phyloP scores from a whole-genome alignment of 2,329 filamentous ascomycete species.

The Sphaerulina musiva region DNA sequence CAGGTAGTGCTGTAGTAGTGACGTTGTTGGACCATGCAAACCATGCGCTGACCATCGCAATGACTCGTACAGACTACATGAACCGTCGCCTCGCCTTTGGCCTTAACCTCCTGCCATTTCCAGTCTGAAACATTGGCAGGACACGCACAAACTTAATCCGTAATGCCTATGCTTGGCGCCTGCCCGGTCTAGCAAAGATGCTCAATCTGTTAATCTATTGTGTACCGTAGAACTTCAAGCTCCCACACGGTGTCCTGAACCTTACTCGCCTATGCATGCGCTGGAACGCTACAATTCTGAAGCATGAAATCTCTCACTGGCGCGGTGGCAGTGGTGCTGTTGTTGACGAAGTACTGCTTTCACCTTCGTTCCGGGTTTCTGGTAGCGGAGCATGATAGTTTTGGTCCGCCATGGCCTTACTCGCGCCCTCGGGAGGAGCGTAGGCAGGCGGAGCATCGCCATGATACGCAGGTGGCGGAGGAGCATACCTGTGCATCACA shows the following conservation, averaged over 20 bases:
- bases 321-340: slow-evolving; percentile 9
- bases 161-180: slow-evolving; percentile 4
- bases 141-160: not conserved
- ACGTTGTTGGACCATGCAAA: not conserved
- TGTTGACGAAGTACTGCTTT: slow-evolving; percentile 16
- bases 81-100: not conserved
- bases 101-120: slow-evolving; percentile 2
- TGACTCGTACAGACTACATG: too few species aligned
- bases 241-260: slow-evolving; percentile 4
- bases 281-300: slow-evolving; percentile 1
- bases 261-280: slow-evolving; percentile 9
- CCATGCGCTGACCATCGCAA: not conserved
- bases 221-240: not conserved
- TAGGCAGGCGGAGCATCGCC: slow-evolving; percentile 33
- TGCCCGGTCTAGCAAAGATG: slow-evolving; percentile 3
- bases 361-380: slow-evolving; percentile 14
- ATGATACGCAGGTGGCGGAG: slow-evolving; percentile 34
- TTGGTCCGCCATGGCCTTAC: slow-evolving; percentile 34
- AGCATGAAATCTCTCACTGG: slow-evolving; percentile 7
- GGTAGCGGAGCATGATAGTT: slow-evolving; percentile 17
- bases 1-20: not conserved
- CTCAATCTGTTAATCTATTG: not conserved
- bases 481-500: slow-evolving; percentile 25
- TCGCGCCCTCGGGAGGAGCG: slow-evolving; percentile 32
- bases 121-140: not conserved